These are phyloP conservation scores for Xylariaceae sp. DNA, from an alignment of 2,329 filamentous ascomycete species.

Conservation along the genomic window DNA sequence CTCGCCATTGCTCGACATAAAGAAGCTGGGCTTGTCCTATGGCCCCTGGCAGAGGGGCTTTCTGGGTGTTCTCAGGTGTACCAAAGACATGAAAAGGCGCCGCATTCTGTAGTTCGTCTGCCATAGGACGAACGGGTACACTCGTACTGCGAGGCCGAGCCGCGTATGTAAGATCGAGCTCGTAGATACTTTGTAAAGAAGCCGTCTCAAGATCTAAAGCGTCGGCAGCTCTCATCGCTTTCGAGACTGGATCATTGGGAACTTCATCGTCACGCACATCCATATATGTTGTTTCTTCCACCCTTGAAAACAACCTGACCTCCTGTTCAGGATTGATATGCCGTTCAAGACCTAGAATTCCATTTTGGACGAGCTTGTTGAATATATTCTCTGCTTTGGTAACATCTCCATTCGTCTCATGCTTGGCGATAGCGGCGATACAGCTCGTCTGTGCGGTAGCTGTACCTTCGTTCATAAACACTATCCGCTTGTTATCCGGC, in stretches of 20 bases:
- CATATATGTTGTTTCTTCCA: slow-evolving; percentile 25
- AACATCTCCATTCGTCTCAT: slow-evolving; percentile 57
- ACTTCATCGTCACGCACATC: slow-evolving; percentile 22
- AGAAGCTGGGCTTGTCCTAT: slow-evolving; percentile 10
- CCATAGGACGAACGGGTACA: slow-evolving; percentile 54
- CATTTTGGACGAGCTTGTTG: slow-evolving; percentile 57
- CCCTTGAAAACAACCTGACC: not conserved
- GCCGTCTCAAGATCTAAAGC: slow-evolving; percentile 63
- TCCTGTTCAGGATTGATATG: slow-evolving; percentile 3
- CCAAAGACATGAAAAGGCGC: slow-evolving; percentile 59
- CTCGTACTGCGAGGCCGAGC: slow-evolving; percentile 56
- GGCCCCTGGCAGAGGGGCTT: slow-evolving; percentile 7
- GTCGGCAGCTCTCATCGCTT: slow-evolving; percentile 66
- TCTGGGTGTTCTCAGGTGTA: slow-evolving; percentile 28
- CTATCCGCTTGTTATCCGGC: slow-evolving; percentile 57
- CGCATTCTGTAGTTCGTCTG: slow-evolving; percentile 51
- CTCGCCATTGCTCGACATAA: slow-evolving; percentile 23
- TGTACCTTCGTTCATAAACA: slow-evolving; percentile 67
- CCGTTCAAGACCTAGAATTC: slow-evolving; percentile 49
- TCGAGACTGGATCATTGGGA: slow-evolving; percentile 57
- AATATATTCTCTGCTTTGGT: slow-evolving; percentile 59
- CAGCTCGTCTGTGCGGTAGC: slow-evolving; percentile 61
- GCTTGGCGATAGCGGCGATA: slow-evolving; percentile 59
- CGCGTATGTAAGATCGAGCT: slow-evolving; percentile 54
- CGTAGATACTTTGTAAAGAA: slow-evolving; percentile 56